These are phyloP conservation scores for Hypomontagnella monticulosa DNA, from an alignment of 495 filamentous ascomycete species.

Conservation along the genomic window DNA sequence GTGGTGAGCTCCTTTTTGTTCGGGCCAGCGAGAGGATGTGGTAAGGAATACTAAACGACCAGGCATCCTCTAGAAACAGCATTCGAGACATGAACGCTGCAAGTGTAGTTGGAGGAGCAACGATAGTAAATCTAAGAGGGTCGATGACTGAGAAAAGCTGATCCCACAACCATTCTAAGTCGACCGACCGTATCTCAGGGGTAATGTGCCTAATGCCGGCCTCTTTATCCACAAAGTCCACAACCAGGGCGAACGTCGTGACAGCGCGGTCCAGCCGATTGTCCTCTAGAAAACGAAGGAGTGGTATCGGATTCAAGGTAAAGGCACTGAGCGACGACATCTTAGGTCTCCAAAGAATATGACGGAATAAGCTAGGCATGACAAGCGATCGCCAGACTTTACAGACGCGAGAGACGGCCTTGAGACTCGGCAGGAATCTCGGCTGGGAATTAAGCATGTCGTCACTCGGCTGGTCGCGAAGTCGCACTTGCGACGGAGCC, in stretches of 20 bases:
- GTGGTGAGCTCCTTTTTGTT: conserved; percentile 9
- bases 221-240: conserved; percentile 28
- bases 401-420: conserved; percentile 52
- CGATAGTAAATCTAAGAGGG: conserved; percentile 53
- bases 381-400: conserved; percentile 52
- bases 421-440: conserved; percentile 43
- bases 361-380: conserved; percentile 54
- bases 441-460: conserved; percentile 40
- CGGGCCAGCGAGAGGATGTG: conserved; percentile 56
- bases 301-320: conserved; percentile 41
- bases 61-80: conserved; percentile 50
- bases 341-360: conserved; percentile 49
- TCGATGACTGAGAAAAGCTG: conserved; percentile 53
- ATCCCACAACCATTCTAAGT: conserved; percentile 56
- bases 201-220: conserved; percentile 32
- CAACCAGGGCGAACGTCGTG: conserved; percentile 47
- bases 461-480: conserved; percentile 51
- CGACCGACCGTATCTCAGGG: conserved; percentile 37
- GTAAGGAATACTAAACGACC: conserved; percentile 51
- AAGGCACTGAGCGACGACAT: conserved; percentile 40
- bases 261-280: conserved; percentile 45
- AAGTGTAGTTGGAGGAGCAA: conserved; percentile 54
- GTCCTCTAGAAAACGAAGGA: conserved; percentile 47
- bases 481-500: conserved; percentile 47
- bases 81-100: conserved; percentile 51